Conservation (phyloP, 2,329 filamentous ascomycete species). For the Didymella pinodella region DNA sequence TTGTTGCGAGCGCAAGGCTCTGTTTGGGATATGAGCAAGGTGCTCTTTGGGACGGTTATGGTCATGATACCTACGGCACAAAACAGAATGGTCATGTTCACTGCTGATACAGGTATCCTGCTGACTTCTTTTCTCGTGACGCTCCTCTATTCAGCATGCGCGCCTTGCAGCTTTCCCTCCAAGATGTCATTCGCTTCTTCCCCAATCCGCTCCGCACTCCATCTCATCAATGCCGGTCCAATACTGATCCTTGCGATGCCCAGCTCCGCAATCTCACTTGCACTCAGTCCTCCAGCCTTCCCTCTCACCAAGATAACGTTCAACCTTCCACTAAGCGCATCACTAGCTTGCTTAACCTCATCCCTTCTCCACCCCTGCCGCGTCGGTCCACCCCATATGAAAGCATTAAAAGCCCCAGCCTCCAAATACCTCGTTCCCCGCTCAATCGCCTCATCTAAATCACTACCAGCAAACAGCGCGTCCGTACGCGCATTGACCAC, state of each 20-base stretch:
- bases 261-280: constrained; percentile 39
- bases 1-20: constrained; percentile 16
- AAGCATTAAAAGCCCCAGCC: constrained; percentile 66
- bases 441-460: constrained; percentile 59
- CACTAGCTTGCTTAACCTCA: constrained; percentile 31
- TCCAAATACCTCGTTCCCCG: constrained; percentile 65
- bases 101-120: neutral
- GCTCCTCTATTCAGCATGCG: neutral
- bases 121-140: neutral
- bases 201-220: constrained; percentile 21
- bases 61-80: constrained; percentile 12
- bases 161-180: constrained; percentile 2
- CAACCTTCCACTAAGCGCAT: constrained; percentile 37
- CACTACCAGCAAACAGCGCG: constrained; percentile 55
- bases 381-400: constrained; percentile 65
- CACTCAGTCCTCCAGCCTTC: constrained; percentile 28
- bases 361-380: constrained; percentile 43
- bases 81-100: constrained; percentile 12
- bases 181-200: constrained; percentile 33
- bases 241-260: constrained; percentile 46
- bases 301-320: constrained; percentile 39
- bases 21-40: constrained; percentile 17
- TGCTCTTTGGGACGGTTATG: constrained; percentile 9
- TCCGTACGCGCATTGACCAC: constrained; percentile 65
- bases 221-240: constrained; percentile 41